Percentiles rank a stretch among this genome's conserved stretches.
phyloP scores from a whole-genome alignment of 345 rosid genomes.

The Chamaenerion angustifolium region DNA sequence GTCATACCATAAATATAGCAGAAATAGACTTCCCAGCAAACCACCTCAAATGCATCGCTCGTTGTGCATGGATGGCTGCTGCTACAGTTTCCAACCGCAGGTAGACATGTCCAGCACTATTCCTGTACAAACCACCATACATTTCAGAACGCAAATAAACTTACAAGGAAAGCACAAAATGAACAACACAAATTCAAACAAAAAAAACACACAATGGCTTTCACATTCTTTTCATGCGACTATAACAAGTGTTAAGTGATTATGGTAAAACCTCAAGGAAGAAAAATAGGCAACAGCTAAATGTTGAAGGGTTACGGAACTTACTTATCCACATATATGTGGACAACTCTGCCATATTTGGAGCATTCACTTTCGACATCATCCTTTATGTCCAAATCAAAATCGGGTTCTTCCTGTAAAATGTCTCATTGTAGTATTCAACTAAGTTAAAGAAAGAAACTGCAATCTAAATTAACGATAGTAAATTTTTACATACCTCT shows the following conservation, averaged over 20 bases:
- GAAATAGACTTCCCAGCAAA: constrained; percentile 75
- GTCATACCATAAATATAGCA: constrained; percentile 62
- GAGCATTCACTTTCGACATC: constrained; percentile 80
- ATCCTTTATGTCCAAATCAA: constrained; percentile 62
- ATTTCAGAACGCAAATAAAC: neutral
- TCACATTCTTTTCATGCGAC: too few species aligned
- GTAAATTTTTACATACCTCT: constrained; percentile 33
- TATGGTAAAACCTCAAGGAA: too few species aligned
- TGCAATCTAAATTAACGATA: neutral
- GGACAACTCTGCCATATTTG: constrained; percentile 63
- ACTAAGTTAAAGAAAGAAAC: neutral
- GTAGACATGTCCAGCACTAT: constrained; percentile 69
- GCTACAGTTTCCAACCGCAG: constrained; percentile 52
- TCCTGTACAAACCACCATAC: constrained; percentile 19
- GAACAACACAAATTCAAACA: too few species aligned
- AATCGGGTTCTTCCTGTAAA: constrained; percentile 70
- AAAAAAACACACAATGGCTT: too few species aligned
- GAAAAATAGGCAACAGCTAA: neutral
- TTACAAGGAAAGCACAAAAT: too few species aligned
- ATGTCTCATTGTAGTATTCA: neutral
- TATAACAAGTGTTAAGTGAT: too few species aligned
- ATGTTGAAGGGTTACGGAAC: constrained; percentile 8
- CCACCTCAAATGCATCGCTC: constrained; percentile 90
- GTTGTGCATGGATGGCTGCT: constrained; percentile 56
- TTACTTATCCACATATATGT: constrained; percentile 83